phyloP scores from a whole-genome alignment of 768 basidiomycete genomes.

The Tricholoma saponaceum region DNA sequence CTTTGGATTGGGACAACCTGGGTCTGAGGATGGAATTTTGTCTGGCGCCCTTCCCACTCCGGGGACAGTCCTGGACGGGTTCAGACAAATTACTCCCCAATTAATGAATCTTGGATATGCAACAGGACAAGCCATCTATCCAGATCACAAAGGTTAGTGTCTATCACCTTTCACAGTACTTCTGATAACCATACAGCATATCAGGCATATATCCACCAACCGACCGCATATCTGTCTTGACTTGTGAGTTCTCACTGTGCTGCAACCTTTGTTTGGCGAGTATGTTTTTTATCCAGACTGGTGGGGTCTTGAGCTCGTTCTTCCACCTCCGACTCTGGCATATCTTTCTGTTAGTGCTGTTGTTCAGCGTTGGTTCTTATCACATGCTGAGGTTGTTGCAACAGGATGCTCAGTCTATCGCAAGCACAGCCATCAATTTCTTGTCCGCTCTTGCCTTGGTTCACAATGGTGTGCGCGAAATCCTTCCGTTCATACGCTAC shows the following conservation, averaged over 20 bases:
- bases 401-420: conserved; percentile 57
- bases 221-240: conserved; percentile 74
- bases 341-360: conserved; percentile 50
- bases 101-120: conserved; percentile 77
- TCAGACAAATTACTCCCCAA: conserved; percentile 69
- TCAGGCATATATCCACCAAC: conserved; percentile 64
- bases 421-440: conserved; percentile 64
- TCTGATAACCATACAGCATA: not conserved
- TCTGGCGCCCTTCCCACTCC: conserved; percentile 76
- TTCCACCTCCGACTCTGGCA: conserved; percentile 66
- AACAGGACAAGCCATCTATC: conserved; percentile 57
- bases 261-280: not conserved
- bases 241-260: conserved; percentile 48
- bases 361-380: not conserved
- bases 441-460: conserved; percentile 68
- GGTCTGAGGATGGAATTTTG: conserved; percentile 59
- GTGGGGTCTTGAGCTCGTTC: conserved; percentile 83
- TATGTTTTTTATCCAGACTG: conserved; percentile 50
- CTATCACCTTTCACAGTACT: not conserved
- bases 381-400: not conserved
- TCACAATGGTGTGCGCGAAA: conserved; percentile 74
- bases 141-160: conserved; percentile 58
- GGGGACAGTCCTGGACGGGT: conserved; percentile 63
- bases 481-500: conserved; percentile 82
- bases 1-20: conserved; percentile 73